Conservation (phyloP, 2,329 filamentous ascomycete genomes). For the Claviceps sp. region DNA sequence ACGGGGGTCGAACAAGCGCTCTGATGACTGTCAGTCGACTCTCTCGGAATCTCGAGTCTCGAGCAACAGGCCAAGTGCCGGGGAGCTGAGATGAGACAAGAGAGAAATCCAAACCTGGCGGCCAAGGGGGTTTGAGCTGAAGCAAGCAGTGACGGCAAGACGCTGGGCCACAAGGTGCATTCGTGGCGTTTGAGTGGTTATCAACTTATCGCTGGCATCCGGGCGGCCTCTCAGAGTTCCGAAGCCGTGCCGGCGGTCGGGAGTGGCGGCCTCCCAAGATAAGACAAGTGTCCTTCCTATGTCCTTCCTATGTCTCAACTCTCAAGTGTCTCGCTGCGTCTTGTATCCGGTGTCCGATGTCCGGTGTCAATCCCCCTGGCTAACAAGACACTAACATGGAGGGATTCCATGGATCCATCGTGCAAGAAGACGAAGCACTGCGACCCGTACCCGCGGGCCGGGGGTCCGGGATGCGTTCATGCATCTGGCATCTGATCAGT, state of each 20-base stretch:
- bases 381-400: background rate
- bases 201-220: background rate
- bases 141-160: constrained; percentile 9
- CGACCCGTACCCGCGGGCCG: too few relatives aligned
- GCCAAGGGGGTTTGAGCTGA: background rate
- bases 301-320: background rate
- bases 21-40: background rate
- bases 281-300: background rate
- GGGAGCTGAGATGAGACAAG: background rate
- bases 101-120: background rate
- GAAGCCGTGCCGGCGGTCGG: background rate
- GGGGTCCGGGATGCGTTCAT: background rate
- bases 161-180: constrained; percentile 16
- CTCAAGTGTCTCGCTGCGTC: background rate
- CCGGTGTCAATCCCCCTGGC: background rate
- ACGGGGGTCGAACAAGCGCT: too few relatives aligned
- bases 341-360: background rate
- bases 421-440: background rate
- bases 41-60: background rate
- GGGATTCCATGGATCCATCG: background rate
- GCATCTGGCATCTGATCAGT: too few relatives aligned
- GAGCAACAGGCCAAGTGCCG: background rate
- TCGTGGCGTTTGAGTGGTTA: constrained; percentile 19
- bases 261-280: background rate
- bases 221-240: background rate